Evolutionary conservation across 306 rosid genomes (phyloP).

Genomic region (Ziziphus jujuba): DNA sequence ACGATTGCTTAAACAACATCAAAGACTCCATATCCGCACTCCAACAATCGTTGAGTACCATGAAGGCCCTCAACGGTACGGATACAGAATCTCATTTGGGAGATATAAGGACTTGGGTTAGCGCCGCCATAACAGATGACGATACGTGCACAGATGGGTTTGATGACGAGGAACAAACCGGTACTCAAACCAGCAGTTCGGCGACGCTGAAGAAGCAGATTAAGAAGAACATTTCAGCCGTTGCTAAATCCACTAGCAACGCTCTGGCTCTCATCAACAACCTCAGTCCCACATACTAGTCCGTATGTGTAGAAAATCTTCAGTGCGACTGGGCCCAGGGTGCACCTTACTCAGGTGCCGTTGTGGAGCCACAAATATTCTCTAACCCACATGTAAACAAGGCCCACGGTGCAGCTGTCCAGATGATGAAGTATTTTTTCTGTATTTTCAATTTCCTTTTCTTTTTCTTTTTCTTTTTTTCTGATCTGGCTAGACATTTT

Average conservation of each 20-base stretch:
- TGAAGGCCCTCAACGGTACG: slow-evolving; percentile 9
- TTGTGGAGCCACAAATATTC: too few species aligned
- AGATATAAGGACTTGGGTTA: slow-evolving; percentile 40
- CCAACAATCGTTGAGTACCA: neutral
- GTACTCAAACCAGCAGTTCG: neutral
- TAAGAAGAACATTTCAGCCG: neutral
- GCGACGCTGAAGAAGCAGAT: slow-evolving; percentile 6
- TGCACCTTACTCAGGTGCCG: too few species aligned
- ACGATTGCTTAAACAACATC: slow-evolving; percentile 44
- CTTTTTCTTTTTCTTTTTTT: too few species aligned
- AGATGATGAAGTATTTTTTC: too few species aligned
- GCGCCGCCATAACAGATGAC: slow-evolving; percentile 39
- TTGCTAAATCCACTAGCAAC: slow-evolving; percentile 23
- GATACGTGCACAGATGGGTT: slow-evolving; percentile 34
- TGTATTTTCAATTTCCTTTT: too few species aligned
- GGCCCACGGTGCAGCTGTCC: too few species aligned
- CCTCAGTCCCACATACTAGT: neutral
- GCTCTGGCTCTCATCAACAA: slow-evolving; percentile 20
- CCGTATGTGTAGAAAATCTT: too few species aligned
- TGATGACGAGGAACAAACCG: slow-evolving; percentile 21
- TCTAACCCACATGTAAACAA: too few species aligned
- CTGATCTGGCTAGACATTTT: too few species aligned
- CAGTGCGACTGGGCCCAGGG: too few species aligned
- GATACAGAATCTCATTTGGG: slow-evolving; percentile 2
- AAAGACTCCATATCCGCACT: slow-evolving; percentile 26